A percentile compares a stretch with the other conserved stretches of the same genome.
Evolutionary conservation across 306 rosid species (phyloP).

Genomic region (Vigna nakashimae): DNA sequence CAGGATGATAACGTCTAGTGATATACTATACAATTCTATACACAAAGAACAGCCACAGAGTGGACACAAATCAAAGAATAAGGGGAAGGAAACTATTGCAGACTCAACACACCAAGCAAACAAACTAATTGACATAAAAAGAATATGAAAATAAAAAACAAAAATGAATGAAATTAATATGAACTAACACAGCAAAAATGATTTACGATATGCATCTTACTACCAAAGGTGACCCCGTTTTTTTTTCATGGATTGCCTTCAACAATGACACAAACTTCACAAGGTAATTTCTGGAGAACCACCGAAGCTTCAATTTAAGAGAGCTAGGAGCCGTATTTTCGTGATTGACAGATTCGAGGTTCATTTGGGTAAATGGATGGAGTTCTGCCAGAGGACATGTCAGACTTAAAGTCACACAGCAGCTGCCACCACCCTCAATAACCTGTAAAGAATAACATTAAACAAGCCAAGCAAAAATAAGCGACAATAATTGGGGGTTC

Average conservation of each 20-base stretch:
- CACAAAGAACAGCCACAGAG: conserved; percentile 49
- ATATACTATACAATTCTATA: conserved; percentile 59
- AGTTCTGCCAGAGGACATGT: conserved; percentile 51
- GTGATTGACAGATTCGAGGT: conserved; percentile 41
- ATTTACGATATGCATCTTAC: conserved; percentile 63
- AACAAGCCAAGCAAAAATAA: conserved; percentile 28
- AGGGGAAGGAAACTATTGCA: conserved; percentile 38
- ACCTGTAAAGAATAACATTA: conserved; percentile 57
- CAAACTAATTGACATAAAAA: conserved; percentile 38
- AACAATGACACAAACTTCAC: conserved; percentile 73
- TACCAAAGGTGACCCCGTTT: conserved; percentile 52
- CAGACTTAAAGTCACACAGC: conserved; percentile 63
- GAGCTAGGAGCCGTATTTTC: conserved; percentile 46
- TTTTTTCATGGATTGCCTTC: conserved; percentile 79
- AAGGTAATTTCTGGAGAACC: conserved; percentile 70
- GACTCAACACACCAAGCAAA: conserved; percentile 46
- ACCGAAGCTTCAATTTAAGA: conserved; percentile 69
- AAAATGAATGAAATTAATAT: conserved; percentile 76
- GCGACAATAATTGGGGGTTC: background rate
- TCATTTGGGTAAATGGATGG: conserved; percentile 44
- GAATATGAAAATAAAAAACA: conserved; percentile 44
- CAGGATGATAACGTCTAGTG: conserved; percentile 4
- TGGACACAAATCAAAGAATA: conserved; percentile 61
- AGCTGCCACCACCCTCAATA: conserved; percentile 56
- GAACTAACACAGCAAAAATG: conserved; percentile 41